Conservation (phyloP, 306 rosid species). For the Senna siamea region DNA sequence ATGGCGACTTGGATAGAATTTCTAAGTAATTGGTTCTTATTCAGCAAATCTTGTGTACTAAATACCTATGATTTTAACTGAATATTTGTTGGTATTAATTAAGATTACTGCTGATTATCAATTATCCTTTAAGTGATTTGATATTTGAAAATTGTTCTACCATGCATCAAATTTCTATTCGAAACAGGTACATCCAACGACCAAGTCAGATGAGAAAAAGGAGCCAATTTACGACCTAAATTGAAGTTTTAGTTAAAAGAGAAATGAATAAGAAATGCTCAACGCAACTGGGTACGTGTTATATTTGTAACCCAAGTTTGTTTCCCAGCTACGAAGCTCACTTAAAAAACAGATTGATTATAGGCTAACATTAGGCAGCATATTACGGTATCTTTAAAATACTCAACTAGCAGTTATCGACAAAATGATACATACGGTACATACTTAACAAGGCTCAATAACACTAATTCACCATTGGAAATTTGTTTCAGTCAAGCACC, state of each 20-base stretch:
- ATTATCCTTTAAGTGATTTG: neutral
- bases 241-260: too few species aligned
- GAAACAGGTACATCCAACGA: neutral
- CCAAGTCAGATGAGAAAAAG: too few species aligned
- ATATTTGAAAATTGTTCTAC: neutral
- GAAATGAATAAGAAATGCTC: too few species aligned
- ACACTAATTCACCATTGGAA: conserved; percentile 35
- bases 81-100: neutral
- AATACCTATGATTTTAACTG: neutral
- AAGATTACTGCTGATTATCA: neutral
- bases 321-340: conserved; percentile 1
- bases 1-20: neutral
- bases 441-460: conserved; percentile 39
- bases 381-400: too few species aligned
- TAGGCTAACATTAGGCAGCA: conserved; percentile 39
- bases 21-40: neutral
- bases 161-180: neutral
- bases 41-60: neutral
- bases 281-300: too few species aligned
- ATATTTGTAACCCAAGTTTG: too few species aligned
- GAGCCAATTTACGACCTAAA: neutral
- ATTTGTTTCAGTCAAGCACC: conserved; percentile 32
- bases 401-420: too few species aligned
- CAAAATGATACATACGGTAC: conserved; percentile 39
- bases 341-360: conserved; percentile 29